Evolutionary conservation across 2,329 filamentous ascomycete genomes (phyloP).

Genomic region (Fusarium foetens): DNA sequence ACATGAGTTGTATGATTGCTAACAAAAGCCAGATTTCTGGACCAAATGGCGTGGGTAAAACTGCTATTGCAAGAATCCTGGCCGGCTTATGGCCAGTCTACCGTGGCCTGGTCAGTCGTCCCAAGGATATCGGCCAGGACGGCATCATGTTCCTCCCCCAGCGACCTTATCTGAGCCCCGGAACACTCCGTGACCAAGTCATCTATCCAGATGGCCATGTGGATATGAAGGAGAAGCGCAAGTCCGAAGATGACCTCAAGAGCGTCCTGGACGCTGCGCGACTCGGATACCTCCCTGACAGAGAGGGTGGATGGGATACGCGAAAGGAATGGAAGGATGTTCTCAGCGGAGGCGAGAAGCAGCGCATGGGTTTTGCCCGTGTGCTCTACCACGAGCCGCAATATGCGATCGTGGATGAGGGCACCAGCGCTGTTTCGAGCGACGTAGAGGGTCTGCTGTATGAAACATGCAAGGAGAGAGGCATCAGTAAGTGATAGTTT

Average conservation of each 20-base stretch:
- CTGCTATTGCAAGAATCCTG: constrained; percentile 84
- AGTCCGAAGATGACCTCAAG: constrained; percentile 81
- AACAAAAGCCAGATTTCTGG: constrained; percentile 75
- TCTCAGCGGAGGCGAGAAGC: constrained; percentile 96
- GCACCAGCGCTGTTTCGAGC: constrained; percentile 90
- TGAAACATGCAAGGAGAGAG: constrained; percentile 89
- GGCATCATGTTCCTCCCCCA: constrained; percentile 99
- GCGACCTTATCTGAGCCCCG: constrained; percentile 89
- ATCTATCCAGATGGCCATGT: constrained; percentile 96
- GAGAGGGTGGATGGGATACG: constrained; percentile 96
- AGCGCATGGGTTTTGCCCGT: constrained; percentile 90
- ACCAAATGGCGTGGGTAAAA: constrained; percentile 94
- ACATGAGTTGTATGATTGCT: constrained; percentile 10
- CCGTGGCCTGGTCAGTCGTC: constrained; percentile 88
- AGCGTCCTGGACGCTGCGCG: constrained; percentile 83
- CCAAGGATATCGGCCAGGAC: constrained; percentile 81
- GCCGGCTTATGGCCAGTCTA: constrained; percentile 97
- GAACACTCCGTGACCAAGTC: constrained; percentile 94
- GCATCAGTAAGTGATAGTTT: constrained; percentile 77
- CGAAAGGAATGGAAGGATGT: constrained; percentile 99
- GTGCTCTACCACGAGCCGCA: constrained; percentile 93
- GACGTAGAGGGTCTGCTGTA: constrained; percentile 96
- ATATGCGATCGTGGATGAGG: constrained; percentile 95
- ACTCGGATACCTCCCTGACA: constrained; percentile 87
- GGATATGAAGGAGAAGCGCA: constrained; percentile 87